Evolutionary conservation across 176 grass and related monocot genomes (phyloP).

Genomic region (Avena insularis): DNA sequence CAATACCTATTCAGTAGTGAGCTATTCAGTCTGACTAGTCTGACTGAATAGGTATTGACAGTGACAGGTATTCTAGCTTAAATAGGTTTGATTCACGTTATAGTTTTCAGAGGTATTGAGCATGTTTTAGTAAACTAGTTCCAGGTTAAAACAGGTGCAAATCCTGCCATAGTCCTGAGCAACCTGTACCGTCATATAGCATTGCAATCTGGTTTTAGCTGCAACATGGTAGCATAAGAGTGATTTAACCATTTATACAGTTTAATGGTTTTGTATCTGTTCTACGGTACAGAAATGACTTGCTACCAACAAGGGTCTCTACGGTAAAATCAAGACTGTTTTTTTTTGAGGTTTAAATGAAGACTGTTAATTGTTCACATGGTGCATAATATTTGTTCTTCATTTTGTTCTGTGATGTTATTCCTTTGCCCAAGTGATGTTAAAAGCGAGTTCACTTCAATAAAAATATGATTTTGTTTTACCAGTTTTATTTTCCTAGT

Average conservation of each 20-base stretch:
- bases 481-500: neutral
- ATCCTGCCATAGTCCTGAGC: too few relatives aligned
- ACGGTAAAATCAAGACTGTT: too few relatives aligned
- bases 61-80: too few relatives aligned
- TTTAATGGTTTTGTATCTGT: slow-evolving; percentile 3
- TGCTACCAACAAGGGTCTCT: neutral
- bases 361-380: slow-evolving; percentile 1
- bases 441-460: slow-evolving; percentile 9
- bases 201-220: slow-evolving; percentile 98
- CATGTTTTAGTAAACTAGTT: too few relatives aligned
- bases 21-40: too few relatives aligned
- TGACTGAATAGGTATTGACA: too few relatives aligned
- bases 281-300: neutral
- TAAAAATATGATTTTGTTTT: neutral
- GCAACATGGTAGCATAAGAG: slow-evolving; percentile 99
- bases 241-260: slow-evolving; percentile 25
- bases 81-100: too few relatives aligned
- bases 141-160: too few relatives aligned
- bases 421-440: slow-evolving; percentile 7
- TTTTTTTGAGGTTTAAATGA: too few relatives aligned
- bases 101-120: too few relatives aligned
- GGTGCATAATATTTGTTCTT: slow-evolving; percentile 20
- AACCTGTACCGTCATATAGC: slow-evolving; percentile 72
- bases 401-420: slow-evolving; percentile 18
- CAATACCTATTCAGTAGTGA: slow-evolving; percentile 9